These are phyloP conservation scores for Plenodomus lindquistii DNA, from an alignment of 2,329 filamentous ascomycete species.

Conservation along the genomic window DNA sequence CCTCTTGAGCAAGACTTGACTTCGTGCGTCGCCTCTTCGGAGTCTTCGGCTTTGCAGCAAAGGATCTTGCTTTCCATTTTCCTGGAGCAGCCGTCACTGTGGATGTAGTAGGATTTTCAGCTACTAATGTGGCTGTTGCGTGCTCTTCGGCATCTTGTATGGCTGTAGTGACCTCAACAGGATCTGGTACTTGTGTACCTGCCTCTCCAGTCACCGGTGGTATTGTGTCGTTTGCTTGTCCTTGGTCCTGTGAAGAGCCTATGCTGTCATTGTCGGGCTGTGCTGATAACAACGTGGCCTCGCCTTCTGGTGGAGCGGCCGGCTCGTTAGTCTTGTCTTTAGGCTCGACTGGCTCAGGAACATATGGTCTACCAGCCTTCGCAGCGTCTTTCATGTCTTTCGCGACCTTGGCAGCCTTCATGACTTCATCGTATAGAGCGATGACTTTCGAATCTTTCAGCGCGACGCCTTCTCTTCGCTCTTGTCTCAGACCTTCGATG, in stretches of 20 bases:
- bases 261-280: background rate
- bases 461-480: slow-evolving; percentile 21
- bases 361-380: background rate
- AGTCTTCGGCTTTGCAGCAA: background rate
- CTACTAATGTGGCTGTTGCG: background rate
- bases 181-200: background rate
- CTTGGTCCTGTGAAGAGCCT: background rate
- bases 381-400: background rate
- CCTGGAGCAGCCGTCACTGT: background rate
- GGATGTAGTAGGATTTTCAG: background rate
- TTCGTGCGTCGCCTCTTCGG: slow-evolving; percentile 9
- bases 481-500: slow-evolving; percentile 27
- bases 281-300: background rate
- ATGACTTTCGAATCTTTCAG: slow-evolving; percentile 23
- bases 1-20: background rate
- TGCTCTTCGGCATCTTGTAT: background rate
- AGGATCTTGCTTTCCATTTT: slow-evolving; percentile 10
- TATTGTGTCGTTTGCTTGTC: background rate
- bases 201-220: background rate
- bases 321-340: background rate
- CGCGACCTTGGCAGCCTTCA: slow-evolving; percentile 3
- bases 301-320: background rate
- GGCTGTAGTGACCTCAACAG: background rate
- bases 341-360: background rate
- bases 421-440: slow-evolving; percentile 9